Evolutionary conservation across 768 basidiomycete genomes (phyloP), one percentile per base, ranked within the genome.

Genomic region (Udeniomyces megalosporus): DNA sequence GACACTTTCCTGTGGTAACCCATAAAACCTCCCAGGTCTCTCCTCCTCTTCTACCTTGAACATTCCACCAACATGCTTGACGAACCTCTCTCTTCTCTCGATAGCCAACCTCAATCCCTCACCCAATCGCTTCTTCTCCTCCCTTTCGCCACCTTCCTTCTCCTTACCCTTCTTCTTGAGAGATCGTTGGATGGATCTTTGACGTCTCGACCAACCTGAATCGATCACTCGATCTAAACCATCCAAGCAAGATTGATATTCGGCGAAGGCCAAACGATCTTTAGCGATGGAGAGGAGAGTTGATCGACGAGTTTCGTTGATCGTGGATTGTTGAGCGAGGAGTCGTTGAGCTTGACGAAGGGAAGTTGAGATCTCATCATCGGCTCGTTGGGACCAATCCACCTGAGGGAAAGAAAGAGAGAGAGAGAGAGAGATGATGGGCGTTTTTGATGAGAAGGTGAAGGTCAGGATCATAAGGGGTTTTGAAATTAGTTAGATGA

Each of bases 301-400:
- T 32, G 75, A 74, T 71, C 85, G 85, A 14, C 93, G 84, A 3
- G 81, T 80, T 68, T 91, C 88, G 77, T 99, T 99, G 62, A 82
- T 79, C 10, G 83, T 79, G 2, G 85, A 77, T 53, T 96, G 86
- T 6, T 75, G 76, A 11, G 85, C 81, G 5, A 99, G 79, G 67
- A 89, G 82, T 15, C 79, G 76, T 71, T 99, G 95, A 20, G 88
- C 86, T 47, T 88, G 84, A 2, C 93, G 85, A 0, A 99, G 80
- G 1, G 88, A 85, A 1, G 86, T 83, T 8, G 91, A 84, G 53
- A 99, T 87, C 34, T 92, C 91, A 73, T 99, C 95, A 62, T 77
- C 76, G 42, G 91, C 85, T 64, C 84, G 82, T 12, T 65, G 66
- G 12, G 70, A 62, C 65, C 74, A 74, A 61, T 76, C 75, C 60